Conservation (phyloP, 2,329 filamentous ascomycete species). For the Colletotrichum spinosum region DNA sequence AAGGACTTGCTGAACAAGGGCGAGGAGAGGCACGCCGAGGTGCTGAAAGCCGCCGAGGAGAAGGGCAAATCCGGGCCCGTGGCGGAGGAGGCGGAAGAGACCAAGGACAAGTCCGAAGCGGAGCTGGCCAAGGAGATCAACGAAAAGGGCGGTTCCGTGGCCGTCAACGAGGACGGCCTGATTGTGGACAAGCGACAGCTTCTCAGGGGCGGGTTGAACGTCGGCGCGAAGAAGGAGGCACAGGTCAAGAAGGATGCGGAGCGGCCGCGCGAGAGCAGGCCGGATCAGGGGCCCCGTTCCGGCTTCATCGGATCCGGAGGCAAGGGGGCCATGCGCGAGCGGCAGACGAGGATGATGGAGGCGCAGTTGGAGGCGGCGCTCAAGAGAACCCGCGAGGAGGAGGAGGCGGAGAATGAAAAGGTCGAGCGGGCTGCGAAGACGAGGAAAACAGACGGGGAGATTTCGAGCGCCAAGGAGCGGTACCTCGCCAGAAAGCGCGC, state of each 20-base stretch:
- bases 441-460: constrained; percentile 80
- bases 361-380: constrained; percentile 79
- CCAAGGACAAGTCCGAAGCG: constrained; percentile 65
- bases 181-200: constrained; percentile 88
- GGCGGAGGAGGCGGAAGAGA: constrained; percentile 42
- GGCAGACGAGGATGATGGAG: constrained; percentile 83
- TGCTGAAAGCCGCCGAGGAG: constrained; percentile 74
- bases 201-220: constrained; percentile 79
- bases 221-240: constrained; percentile 71
- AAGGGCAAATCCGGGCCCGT: constrained; percentile 55
- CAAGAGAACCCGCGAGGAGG: constrained; percentile 76
- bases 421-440: constrained; percentile 78
- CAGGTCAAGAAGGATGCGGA: constrained; percentile 45
- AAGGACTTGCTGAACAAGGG: constrained; percentile 77
- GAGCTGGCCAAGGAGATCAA: constrained; percentile 77
- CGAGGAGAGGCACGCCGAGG: constrained; percentile 76
- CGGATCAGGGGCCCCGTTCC: constrained; percentile 37
- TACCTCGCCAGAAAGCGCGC: constrained; percentile 83
- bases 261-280: constrained; percentile 37
- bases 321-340: constrained; percentile 77
- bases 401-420: constrained; percentile 71
- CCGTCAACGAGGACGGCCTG: constrained; percentile 84
- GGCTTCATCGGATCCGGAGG: constrained; percentile 60
- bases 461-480: constrained; percentile 81
- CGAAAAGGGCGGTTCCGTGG: constrained; percentile 69